Conservation (phyloP, 805 yeast genomes). For the Metschnikowia dekortorum region DNA sequence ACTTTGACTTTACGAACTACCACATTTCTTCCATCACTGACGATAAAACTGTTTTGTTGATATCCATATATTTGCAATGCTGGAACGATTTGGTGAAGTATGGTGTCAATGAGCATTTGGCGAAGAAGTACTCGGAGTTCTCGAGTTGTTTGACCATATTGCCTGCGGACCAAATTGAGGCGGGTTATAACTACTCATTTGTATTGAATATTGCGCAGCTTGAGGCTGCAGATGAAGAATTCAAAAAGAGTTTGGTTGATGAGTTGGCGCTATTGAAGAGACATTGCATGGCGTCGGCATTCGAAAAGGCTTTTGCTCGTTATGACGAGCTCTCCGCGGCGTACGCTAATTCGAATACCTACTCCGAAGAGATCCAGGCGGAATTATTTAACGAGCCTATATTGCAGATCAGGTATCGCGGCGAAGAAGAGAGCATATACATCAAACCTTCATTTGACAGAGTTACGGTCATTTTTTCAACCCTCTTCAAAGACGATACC, state of each 20-base stretch:
- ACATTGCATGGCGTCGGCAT: constrained; percentile 88
- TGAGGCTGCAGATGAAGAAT: constrained; percentile 39
- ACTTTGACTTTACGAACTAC: constrained; percentile 92
- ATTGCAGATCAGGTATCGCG: constrained; percentile 78
- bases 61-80: constrained; percentile 72
- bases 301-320: constrained; percentile 76
- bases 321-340: constrained; percentile 62
- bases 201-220: constrained; percentile 52
- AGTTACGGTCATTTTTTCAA: constrained; percentile 93
- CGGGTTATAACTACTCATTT: constrained; percentile 78
- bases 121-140: constrained; percentile 43
- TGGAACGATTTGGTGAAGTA: constrained; percentile 68
- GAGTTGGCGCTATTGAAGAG: constrained; percentile 76
- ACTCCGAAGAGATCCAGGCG: constrained; percentile 40
- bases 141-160: constrained; percentile 31
- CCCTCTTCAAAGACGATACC: constrained; percentile 93
- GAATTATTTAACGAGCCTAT: constrained; percentile 52
- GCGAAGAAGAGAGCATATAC: constrained; percentile 78
- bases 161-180: constrained; percentile 47
- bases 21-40: constrained; percentile 83
- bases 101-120: constrained; percentile 56
- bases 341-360: constrained; percentile 40
- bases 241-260: constrained; percentile 48
- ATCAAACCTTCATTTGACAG: constrained; percentile 92
- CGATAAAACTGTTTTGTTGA: constrained; percentile 56